Conservation (phyloP, 2,329 filamentous ascomycete species). For the Cytospora chrysosperma region DNA sequence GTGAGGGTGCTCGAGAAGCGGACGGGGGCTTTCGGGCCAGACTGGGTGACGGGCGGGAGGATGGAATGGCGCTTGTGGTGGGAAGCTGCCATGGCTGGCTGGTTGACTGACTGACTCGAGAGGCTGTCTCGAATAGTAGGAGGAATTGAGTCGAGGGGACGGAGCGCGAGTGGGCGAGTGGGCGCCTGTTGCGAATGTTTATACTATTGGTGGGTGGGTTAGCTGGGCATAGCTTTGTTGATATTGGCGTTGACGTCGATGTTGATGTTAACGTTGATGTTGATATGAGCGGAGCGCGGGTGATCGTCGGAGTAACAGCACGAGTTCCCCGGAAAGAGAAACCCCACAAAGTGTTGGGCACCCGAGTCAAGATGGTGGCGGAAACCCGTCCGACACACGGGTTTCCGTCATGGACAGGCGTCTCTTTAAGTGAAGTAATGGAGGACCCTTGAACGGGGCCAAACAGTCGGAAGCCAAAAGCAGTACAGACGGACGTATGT, state of each 20-base stretch:
- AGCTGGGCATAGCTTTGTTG: not conserved
- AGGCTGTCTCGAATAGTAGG: not conserved
- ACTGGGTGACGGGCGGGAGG: slow-evolving; percentile 50
- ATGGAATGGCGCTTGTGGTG: slow-evolving; percentile 57
- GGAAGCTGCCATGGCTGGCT: slow-evolving; percentile 29
- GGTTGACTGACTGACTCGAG: not conserved
- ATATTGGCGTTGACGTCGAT: not conserved
- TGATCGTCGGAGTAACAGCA: slow-evolving; percentile 14
- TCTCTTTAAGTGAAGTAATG: not conserved
- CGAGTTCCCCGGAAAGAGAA: not conserved
- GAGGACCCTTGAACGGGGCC: not conserved
- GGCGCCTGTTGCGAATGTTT: not conserved
- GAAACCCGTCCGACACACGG: not conserved
- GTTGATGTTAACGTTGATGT: not conserved
- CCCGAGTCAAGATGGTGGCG: not conserved
- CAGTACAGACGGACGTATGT: too few relatives aligned
- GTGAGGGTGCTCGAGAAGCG: slow-evolving; percentile 59
- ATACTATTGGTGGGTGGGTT: not conserved
- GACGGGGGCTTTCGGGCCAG: slow-evolving; percentile 60
- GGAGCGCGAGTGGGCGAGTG: not conserved
- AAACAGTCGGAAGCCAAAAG: not conserved
- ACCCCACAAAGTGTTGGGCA: not conserved
- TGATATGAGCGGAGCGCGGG: slow-evolving; percentile 1
- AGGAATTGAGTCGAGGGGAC: not conserved
- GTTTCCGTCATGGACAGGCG: not conserved